Conservation (phyloP, 2,329 filamentous ascomycete genomes). For the Graphilbum sp. region DNA sequence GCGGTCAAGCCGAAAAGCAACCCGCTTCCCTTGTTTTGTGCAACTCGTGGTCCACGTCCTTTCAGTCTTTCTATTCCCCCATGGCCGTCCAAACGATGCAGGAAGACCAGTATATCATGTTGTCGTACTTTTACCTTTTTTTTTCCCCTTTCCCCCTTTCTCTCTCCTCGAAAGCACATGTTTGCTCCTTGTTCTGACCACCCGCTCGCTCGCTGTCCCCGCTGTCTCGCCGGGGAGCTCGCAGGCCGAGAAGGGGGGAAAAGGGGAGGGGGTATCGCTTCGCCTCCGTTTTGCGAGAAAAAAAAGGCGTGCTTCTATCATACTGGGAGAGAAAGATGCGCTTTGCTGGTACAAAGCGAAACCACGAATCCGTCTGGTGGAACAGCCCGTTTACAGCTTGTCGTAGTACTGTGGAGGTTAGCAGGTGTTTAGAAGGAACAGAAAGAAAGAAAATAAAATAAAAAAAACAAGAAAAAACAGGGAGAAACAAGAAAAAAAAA, state of each 20-base stretch:
- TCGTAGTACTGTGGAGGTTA: conserved; percentile 74
- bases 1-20: background rate
- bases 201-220: no score
- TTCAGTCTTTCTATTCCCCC: background rate
- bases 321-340: background rate
- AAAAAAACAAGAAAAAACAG: background rate
- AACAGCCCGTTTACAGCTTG: conserved; percentile 66
- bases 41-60: background rate
- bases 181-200: no score
- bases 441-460: no score
- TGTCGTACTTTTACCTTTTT: no score
- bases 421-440: conserved; percentile 10
- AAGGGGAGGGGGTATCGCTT: no score
- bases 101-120: no score
- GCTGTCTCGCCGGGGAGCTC: no score
- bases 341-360: background rate
- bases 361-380: conserved; percentile 2
- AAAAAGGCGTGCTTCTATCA: no score
- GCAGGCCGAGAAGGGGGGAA: no score
- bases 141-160: no score
- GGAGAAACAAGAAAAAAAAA: background rate
- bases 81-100: background rate
- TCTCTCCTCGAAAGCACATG: no score
- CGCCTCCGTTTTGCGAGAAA: no score
- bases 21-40: background rate